These are phyloP conservation scores for Fusarium fracticaudum DNA, from an alignment of 2,329 filamentous ascomycete species.

Conservation along the genomic window DNA sequence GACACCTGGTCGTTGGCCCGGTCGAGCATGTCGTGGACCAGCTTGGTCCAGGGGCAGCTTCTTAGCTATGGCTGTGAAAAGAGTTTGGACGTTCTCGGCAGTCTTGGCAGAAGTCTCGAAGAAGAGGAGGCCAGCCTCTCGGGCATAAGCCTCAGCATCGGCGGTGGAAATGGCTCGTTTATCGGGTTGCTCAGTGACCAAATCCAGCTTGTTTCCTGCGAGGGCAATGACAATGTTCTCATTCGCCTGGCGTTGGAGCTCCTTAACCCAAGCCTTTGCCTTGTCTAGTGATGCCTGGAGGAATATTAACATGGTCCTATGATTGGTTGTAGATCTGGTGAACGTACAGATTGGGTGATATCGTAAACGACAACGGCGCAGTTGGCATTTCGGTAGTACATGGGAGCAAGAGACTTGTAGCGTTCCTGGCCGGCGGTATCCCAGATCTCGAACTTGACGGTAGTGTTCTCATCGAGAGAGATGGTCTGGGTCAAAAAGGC, in stretches of 20 bases:
- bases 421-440: conserved; percentile 98
- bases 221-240: conserved; percentile 99
- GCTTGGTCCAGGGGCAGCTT: conserved; percentile 96
- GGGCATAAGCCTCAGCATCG: conserved; percentile 94
- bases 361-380: conserved; percentile 99
- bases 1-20: conserved; percentile 68
- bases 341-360: conserved; percentile 94
- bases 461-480: conserved; percentile 96
- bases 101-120: conserved; percentile 99
- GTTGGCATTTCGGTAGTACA: conserved; percentile 99
- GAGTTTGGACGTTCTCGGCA: conserved; percentile 91
- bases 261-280: conserved; percentile 99
- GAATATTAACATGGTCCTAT: conserved; percentile 20
- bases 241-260: conserved; percentile 97
- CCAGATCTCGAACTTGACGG: conserved; percentile 99
- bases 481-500: conserved; percentile 99
- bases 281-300: conserved; percentile 88
- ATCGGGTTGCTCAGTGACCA: conserved; percentile 92
- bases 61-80: conserved; percentile 98
- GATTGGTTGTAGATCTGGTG: neutral
- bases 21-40: conserved; percentile 85
- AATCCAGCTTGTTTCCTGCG: conserved; percentile 96
- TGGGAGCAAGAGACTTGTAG: conserved; percentile 98
- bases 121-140: conserved; percentile 92
- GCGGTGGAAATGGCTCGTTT: conserved; percentile 91